These are phyloP conservation scores for Colletotrichum sp. DNA, from an alignment of 2,329 filamentous ascomycete genomes.

Conservation along the genomic window DNA sequence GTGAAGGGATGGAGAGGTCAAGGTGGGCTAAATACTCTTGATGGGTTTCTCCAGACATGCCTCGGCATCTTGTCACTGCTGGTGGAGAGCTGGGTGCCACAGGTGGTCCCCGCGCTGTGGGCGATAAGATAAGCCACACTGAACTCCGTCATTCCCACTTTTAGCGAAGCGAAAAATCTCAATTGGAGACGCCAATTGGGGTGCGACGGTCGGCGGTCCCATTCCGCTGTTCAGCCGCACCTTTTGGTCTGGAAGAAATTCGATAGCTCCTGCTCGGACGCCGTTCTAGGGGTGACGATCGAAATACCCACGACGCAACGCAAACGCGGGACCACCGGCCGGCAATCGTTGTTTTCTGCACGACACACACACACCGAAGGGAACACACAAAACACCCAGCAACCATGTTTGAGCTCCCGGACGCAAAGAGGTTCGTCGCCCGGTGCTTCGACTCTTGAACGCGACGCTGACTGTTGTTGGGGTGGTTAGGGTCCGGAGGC, in stretches of 20 bases:
- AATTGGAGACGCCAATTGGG: not conserved
- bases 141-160: not conserved
- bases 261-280: not conserved
- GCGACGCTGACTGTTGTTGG: not conserved
- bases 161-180: constrained; percentile 8
- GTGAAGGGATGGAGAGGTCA: not conserved
- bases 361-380: not conserved
- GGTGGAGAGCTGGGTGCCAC: not conserved
- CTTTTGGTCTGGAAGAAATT: not conserved
- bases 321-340: not conserved
- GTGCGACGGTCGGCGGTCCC: not conserved
- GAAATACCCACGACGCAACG: not conserved
- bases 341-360: not conserved
- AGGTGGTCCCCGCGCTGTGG: not conserved
- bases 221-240: not conserved
- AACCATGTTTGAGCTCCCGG: constrained; percentile 56
- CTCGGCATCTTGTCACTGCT: not conserved
- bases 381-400: not conserved
- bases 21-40: not conserved
- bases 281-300: not conserved
- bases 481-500: constrained; percentile 50
- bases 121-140: not conserved
- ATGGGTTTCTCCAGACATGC: not conserved
- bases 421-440: constrained; percentile 54
- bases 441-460: not conserved